phyloP scores from a whole-genome alignment of 495 filamentous ascomycete species.

The Xylaria telfairii region DNA sequence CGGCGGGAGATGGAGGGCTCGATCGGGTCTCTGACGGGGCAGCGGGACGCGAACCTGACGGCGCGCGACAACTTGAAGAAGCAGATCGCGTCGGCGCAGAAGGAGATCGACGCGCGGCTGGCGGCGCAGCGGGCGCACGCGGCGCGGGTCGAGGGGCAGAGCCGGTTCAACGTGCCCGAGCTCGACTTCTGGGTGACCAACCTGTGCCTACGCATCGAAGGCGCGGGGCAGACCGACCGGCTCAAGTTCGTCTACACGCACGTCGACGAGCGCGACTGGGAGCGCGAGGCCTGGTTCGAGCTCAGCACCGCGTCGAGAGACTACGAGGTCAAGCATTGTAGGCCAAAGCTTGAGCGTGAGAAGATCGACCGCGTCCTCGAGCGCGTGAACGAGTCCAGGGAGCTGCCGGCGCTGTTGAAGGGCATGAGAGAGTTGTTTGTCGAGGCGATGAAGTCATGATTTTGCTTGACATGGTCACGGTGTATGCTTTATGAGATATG shows the following conservation, averaged over 20 bases:
- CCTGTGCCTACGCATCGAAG: conserved; percentile 87
- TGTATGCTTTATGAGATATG: background rate
- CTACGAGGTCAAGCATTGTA: conserved; percentile 78
- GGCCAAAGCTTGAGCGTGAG: conserved; percentile 79
- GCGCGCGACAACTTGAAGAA: conserved; percentile 74
- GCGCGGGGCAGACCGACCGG: conserved; percentile 80
- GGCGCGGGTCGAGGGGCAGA: conserved; percentile 75
- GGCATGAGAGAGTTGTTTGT: conserved; percentile 90
- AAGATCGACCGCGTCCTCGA: conserved; percentile 76
- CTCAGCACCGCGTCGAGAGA: conserved; percentile 79
- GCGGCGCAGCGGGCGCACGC: conserved; percentile 58
- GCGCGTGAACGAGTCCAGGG: conserved; percentile 79
- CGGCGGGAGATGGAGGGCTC: conserved; percentile 84
- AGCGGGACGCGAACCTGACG: conserved; percentile 76
- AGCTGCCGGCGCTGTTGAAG: conserved; percentile 82
- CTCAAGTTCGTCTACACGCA: conserved; percentile 93
- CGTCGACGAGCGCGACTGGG: conserved; percentile 85
- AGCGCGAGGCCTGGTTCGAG: conserved; percentile 92
- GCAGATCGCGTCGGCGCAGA: conserved; percentile 81
- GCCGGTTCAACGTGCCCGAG: conserved; percentile 86
- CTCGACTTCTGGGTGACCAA: conserved; percentile 94
- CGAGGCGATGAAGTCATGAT: conserved; percentile 58
- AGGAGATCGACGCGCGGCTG: conserved; percentile 62
- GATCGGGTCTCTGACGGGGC: conserved; percentile 74
- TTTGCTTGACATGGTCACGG: background rate